Evolutionary conservation across 176 grass and related monocot genomes (phyloP), one percentile per base, ranked within the genome.

Genomic region (Oryza rufipogon): DNA sequence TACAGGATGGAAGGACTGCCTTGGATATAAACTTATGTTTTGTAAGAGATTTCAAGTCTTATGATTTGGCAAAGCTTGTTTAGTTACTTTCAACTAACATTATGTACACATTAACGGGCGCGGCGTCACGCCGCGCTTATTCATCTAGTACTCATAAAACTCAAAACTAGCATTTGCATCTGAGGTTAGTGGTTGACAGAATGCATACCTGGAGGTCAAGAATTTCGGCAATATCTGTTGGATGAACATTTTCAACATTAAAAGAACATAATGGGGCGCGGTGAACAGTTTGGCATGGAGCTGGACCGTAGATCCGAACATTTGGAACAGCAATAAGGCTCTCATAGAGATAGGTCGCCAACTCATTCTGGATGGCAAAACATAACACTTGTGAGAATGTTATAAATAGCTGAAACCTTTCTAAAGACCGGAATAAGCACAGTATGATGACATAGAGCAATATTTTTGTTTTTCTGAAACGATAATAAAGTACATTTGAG

Each of bases 181-280:
- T 66, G 76, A 52, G 20, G 41, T 64, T 25, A 22, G n/a, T 46
- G 63, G 70, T 56, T 78, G 11, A 49, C 82, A 68, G 47, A 76
- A 73, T 28, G 65, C 64, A 11, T 97, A 97, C 92, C 92, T 94
- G 92, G 46, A 86, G 86, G 88, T 98, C 89, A 83, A 94, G 86
- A 86, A 95, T 84, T 71, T 91, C 91, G 48, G 96, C 96, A 81
- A 95, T 94, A 94, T 98, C 96, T 67, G 91, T 92, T 26, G 96
- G 89, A 92, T 98, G 96, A 89, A 98, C 64, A 36, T 93, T 93
- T 44, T 95, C 70, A 64, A 98, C 84, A 89, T 98, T 98, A 81
- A 95, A 98, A 66, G 96, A 92, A 85, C 93, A 92, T 73, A 98
- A 68, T 26, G 96, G 70, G 66, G 89, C 91, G 60, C 83, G 91